Base-by-base conservation (phyloP, 352 stramenopile species). In the Hyaloperonospora arabidopsidis region DNA sequence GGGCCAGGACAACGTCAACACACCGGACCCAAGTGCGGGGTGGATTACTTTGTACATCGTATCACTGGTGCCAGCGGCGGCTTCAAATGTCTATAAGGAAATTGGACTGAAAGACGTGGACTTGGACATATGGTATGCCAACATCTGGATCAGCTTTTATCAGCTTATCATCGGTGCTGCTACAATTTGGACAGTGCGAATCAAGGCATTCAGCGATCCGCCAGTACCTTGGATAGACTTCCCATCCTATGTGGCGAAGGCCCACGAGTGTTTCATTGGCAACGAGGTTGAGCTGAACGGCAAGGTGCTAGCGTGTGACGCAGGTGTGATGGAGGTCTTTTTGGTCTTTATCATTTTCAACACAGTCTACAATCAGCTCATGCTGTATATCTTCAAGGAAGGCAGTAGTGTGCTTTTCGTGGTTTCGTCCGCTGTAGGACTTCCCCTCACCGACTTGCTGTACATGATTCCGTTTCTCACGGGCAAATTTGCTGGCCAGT, bases 341-440 rank as follows among this genome's bases (percentile, higher is more conserved):
- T 50, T 91, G 39, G 70, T 89, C 45, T 93, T 87, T 61, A 93
- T 93, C 53, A 52, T 91, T 19, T 92, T 92, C 73, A 89, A 89
- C 64, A 86, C 84, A 50, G 69, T 88, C 11, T 92, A 88, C 76
- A 92, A 92, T 59, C 79, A 93, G 67, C 74, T 94, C 38, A 93
- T 93, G 79, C 68, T 94, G 46, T 90, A 88, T 57, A 88, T 94
- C 59, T 90, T 94, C 70, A 91, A 93, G 55, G 79, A 91, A 70
- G 84, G 84, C 57, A 90, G 79, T 66, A 91, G 79, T 32, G 84
- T 93, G 54, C 65, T 94, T 35, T 94, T 94, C 41, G 84, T 94
- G 21, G 82, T 94, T 15, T 92, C 84, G 2, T 94, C 84, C 17
- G 82, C 84, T 2, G 76, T 91, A 34, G 82, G 84, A 1, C 64